Percentiles rank a stretch among this genome's conserved stretches.
Evolutionary conservation across 371 early-diverging fungal genomes (phyloP).

Genomic region (Fennellomyces sp.): DNA sequence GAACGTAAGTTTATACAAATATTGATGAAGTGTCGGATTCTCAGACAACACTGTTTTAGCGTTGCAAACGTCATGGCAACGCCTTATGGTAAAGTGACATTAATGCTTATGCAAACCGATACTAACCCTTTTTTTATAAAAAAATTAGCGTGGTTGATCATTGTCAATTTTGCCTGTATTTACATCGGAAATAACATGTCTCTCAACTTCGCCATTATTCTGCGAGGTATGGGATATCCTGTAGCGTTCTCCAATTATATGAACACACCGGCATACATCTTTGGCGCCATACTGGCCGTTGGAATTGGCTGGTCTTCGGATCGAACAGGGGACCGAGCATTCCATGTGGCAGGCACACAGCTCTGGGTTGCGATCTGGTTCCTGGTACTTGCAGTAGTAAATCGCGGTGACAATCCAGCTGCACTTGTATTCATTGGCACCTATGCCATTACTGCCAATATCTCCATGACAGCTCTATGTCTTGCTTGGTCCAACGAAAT

Average conservation of each 20-base stretch:
- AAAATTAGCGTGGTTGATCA: constrained; percentile 24
- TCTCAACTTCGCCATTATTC: constrained; percentile 39
- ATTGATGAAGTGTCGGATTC: not conserved
- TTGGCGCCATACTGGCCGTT: constrained; percentile 23
- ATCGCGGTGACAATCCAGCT: constrained; percentile 11
- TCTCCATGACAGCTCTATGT: constrained; percentile 1
- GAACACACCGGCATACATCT: constrained; percentile 43
- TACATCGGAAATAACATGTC: constrained; percentile 45
- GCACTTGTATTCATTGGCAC: constrained; percentile 12
- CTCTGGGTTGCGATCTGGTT: constrained; percentile 24
- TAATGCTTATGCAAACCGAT: too few species aligned
- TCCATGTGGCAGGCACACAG: constrained; percentile 13
- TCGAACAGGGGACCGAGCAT: constrained; percentile 11
- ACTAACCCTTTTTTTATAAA: not conserved
- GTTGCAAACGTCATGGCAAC: constrained; percentile 35
- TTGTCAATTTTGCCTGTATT: constrained; percentile 37
- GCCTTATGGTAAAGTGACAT: too few species aligned
- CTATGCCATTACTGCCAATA: constrained; percentile 7
- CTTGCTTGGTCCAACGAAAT: constrained; percentile 19
- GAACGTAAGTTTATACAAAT: constrained; percentile 1
- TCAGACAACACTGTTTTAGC: not conserved
- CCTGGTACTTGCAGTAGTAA: constrained; percentile 13
- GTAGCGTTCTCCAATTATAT: constrained; percentile 42
- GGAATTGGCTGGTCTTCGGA: constrained; percentile 16
- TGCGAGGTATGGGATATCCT: constrained; percentile 29